A percentile compares a stretch with the other conserved stretches of the same genome.
Evolutionary conservation across 140 eudicot genomes (phyloP).

Genomic region (Ambrosia hybrid): DNA sequence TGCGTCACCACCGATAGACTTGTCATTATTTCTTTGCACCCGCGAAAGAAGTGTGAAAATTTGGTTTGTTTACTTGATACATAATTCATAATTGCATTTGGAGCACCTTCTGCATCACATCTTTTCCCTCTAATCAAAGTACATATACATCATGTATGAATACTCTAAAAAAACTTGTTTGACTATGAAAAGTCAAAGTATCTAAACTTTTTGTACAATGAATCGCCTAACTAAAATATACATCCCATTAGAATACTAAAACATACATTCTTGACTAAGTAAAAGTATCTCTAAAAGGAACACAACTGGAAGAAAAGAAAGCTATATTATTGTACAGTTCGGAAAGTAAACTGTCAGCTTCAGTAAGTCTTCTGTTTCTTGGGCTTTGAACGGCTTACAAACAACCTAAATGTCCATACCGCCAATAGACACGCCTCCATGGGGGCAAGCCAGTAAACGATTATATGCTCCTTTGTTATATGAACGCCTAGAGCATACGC

Average conservation of each 20-base stretch:
- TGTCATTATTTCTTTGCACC: no score
- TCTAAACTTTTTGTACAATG: not conserved
- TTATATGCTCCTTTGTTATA: slow-evolving; percentile 63
- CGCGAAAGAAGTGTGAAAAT: no score
- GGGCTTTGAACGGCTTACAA: slow-evolving; percentile 34
- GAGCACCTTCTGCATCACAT: no score
- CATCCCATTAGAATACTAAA: no score
- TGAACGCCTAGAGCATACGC: slow-evolving; percentile 76
- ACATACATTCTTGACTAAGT: not conserved
- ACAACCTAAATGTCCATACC: slow-evolving; percentile 56
- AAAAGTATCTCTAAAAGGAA: not conserved
- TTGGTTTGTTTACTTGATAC: no score
- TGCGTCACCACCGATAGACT: no score
- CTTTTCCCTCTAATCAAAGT: not conserved
- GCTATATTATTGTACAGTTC: not conserved
- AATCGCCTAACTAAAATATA: not conserved
- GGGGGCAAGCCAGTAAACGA: slow-evolving; percentile 93
- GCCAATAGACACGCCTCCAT: slow-evolving; percentile 66
- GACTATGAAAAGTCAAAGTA: slow-evolving; percentile 24
- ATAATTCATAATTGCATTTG: no score
- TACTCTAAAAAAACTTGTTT: not conserved
- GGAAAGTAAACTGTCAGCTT: not conserved
- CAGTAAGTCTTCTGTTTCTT: slow-evolving; percentile 28
- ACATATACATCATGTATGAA: slow-evolving; percentile 1
- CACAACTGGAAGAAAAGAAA: not conserved